Evolutionary conservation across 148 eudicot genomes (phyloP).

Genomic region (Camellia lanceoleosa): DNA sequence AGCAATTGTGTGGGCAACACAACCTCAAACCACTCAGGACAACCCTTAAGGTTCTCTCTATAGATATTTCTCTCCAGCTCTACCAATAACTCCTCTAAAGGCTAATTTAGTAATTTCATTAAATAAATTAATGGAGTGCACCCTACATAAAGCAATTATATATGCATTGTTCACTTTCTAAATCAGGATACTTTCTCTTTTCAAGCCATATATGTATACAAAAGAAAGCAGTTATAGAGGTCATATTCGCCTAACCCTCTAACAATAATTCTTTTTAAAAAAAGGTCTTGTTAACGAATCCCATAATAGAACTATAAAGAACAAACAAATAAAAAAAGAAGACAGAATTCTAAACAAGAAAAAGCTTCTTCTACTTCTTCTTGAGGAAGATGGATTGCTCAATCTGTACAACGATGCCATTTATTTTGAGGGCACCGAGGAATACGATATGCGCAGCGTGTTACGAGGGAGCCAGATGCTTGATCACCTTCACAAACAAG

Average conservation of each 20-base stretch:
- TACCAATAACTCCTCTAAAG: not conserved
- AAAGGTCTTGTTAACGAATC: too few relatives aligned
- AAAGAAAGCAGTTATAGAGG: not conserved
- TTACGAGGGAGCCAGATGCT: too few relatives aligned
- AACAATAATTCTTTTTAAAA: not conserved
- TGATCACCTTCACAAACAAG: too few relatives aligned
- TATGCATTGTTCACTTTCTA: not conserved
- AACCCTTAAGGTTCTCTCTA: too few relatives aligned
- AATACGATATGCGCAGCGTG: constrained; percentile 82
- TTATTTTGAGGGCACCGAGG: constrained; percentile 71
- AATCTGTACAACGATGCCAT: constrained; percentile 74
- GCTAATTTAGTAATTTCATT: constrained; percentile 4
- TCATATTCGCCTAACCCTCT: not conserved
- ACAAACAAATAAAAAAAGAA: too few relatives aligned
- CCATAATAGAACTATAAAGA: too few relatives aligned
- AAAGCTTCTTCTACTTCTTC: too few relatives aligned
- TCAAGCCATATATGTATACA: not conserved
- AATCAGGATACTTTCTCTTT: not conserved
- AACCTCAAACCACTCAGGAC: too few relatives aligned
- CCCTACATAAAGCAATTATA: not conserved
- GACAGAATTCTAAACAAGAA: too few relatives aligned
- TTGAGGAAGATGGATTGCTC: constrained; percentile 59
- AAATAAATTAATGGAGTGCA: not conserved
- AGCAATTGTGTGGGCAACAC: too few relatives aligned
- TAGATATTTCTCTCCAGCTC: not conserved